phyloP scores from a whole-genome alignment of 768 basidiomycete species.

The Tremella mesenterica region DNA sequence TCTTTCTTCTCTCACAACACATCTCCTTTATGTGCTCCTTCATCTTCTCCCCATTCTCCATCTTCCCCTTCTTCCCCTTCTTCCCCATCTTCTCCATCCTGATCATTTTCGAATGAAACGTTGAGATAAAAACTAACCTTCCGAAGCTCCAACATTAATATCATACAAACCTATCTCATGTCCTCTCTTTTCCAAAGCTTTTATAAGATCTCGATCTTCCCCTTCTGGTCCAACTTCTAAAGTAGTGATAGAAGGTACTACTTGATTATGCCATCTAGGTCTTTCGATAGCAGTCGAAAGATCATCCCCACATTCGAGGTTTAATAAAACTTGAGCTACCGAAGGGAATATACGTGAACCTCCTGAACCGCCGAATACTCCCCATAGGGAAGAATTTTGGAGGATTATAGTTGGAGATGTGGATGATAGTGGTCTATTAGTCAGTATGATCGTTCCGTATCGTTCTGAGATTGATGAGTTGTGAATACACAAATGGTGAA shows the following conservation, averaged over 20 bases:
- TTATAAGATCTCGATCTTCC: slow-evolving; percentile 48
- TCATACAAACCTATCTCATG: slow-evolving; percentile 66
- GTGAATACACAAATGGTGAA: no score
- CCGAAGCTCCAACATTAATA: slow-evolving; percentile 51
- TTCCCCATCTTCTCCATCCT: not conserved
- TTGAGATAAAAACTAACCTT: slow-evolving; percentile 23
- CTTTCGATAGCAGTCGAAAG: slow-evolving; percentile 71
- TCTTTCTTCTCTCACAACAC: no score
- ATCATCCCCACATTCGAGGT: slow-evolving; percentile 69
- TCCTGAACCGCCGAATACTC: slow-evolving; percentile 74
- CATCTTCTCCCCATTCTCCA: not conserved
- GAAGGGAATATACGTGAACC: slow-evolving; percentile 76
- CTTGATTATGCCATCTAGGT: slow-evolving; percentile 75
- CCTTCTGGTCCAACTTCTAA: slow-evolving; percentile 50
- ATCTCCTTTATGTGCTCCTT: not conserved
- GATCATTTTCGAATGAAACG: not conserved
- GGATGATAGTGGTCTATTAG: slow-evolving; percentile 66
- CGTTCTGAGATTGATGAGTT: no score
- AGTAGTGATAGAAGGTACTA: slow-evolving; percentile 55
- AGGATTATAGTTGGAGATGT: slow-evolving; percentile 74
- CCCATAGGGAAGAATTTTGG: slow-evolving; percentile 61
- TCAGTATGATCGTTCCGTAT: no score
- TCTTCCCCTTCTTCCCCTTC: not conserved
- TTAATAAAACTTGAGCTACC: slow-evolving; percentile 66
- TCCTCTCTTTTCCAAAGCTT: slow-evolving; percentile 54